These are phyloP conservation scores for Cajanus cajan DNA, from an alignment of 306 rosid genomes.

Conservation along the genomic window DNA sequence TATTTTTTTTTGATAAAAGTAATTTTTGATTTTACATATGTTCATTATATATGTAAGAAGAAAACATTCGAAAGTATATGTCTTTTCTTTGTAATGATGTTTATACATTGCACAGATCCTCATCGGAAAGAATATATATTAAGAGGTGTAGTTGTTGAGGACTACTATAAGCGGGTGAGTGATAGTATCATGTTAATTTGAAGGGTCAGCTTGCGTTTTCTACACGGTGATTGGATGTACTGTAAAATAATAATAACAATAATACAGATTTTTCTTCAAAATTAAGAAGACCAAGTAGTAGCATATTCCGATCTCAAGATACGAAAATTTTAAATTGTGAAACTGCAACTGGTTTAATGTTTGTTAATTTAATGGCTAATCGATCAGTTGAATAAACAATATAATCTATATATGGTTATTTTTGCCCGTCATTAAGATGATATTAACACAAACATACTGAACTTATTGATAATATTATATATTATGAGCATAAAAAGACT, in stretches of 20 bases:
- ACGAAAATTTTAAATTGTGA: slow-evolving; percentile 36
- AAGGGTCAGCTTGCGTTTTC: slow-evolving; percentile 39
- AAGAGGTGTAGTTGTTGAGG: slow-evolving; percentile 16
- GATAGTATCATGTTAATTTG: slow-evolving; percentile 6
- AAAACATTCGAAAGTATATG: too few species aligned
- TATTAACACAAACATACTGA: slow-evolving; percentile 39
- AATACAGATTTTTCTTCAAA: slow-evolving; percentile 28
- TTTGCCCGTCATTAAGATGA: neutral
- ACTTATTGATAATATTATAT: slow-evolving; percentile 9
- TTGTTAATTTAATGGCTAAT: slow-evolving; percentile 22
- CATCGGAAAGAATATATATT: neutral
- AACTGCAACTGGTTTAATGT: slow-evolving; percentile 25
- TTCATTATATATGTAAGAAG: too few species aligned
- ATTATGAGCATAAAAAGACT: slow-evolving; percentile 15
- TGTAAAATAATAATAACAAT: slow-evolving; percentile 10
- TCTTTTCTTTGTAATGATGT: too few species aligned
- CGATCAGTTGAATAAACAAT: neutral
- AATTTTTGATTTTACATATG: too few species aligned
- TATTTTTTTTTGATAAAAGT: too few species aligned
- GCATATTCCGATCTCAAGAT: slow-evolving; percentile 38
- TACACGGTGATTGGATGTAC: slow-evolving; percentile 29
- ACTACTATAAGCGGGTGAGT: slow-evolving; percentile 13
- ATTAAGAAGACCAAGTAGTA: slow-evolving; percentile 26
- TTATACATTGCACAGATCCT: neutral
- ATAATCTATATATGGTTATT: neutral